Base-by-base conservation (phyloP, 495 filamentous ascomycete species). In the Evernia prunastri region DNA sequence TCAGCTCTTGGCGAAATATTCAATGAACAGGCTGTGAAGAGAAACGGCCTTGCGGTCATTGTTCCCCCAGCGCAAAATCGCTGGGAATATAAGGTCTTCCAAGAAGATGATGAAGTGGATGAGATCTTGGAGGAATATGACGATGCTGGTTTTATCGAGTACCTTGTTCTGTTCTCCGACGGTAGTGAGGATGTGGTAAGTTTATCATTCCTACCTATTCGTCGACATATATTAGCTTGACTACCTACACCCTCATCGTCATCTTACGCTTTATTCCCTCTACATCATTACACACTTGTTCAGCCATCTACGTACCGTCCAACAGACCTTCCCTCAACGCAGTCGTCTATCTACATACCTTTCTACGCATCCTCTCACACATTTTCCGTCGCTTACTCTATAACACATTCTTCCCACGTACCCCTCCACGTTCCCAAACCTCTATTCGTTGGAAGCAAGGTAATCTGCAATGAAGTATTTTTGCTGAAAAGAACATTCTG, bases 61-160 rank as follows among this genome's bases (percentile, higher is more conserved):
- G 71, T 83, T 12, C 80, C 80, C 12, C 53, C 59, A 0, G 67
- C 78, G 29, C 60, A 71, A 27, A 68, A 76, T n/a, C 62, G 66
- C 5, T 74, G 76, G 61, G 79, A 83, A 60, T 86, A 83, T 66
- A 70, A 79, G 37, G 75, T 72, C 58, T 75, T 81, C 13, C 72
- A 72, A n/a, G 81, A 78, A 11, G 77, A 82, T 63, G 77, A 72
- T 60, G 69, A 68, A 5, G 76, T 78, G 33, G 72, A 72, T 40
- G 67, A 70, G 13, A 70, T 85, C 25, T 65, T 82, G 58, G 67
- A 71, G 20, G 71, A 79, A 39, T 68, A 68, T 49, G 68, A 67
- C 33, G 47, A 69, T 39, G 60, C 53, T 43, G 66, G 62, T 8
- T 35, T 59, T 4, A 3, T 69, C 25, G 59, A 68, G 36, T 82